Conservation (phyloP, 2,329 filamentous ascomycete species). For the Venturia aucupariae region DNA sequence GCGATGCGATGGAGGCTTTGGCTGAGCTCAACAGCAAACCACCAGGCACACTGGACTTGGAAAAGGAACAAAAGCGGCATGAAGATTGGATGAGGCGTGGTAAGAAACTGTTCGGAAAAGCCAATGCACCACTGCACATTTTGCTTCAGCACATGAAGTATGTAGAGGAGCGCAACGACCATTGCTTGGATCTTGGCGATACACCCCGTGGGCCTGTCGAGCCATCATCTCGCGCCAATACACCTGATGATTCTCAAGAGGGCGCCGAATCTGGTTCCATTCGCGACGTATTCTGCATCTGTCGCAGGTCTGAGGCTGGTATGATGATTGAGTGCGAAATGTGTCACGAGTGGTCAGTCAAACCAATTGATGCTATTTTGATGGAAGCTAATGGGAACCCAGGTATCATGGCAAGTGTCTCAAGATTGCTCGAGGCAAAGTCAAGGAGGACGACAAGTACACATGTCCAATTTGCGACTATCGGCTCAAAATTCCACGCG, state of each 20-base stretch:
- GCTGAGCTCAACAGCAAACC: conserved; percentile 90
- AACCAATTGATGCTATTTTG: not conserved
- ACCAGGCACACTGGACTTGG: conserved; percentile 79
- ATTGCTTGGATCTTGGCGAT: conserved; percentile 87
- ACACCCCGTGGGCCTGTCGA: conserved; percentile 85
- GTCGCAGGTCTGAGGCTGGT: conserved; percentile 81
- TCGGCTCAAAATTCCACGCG: conserved; percentile 90
- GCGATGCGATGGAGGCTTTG: conserved; percentile 77
- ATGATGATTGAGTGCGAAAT: conserved; percentile 99
- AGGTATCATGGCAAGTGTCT: conserved; percentile 98
- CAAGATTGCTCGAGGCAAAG: conserved; percentile 93
- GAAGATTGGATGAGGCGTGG: conserved; percentile 99
- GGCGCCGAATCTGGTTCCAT: conserved; percentile 37
- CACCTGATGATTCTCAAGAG: conserved; percentile 44
- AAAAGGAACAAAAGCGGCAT: conserved; percentile 87
- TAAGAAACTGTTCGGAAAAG: conserved; percentile 96
- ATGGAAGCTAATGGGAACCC: not conserved
- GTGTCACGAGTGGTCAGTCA: conserved; percentile 85
- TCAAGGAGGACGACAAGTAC: conserved; percentile 97
- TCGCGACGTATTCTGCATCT: conserved; percentile 93
- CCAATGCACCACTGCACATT: conserved; percentile 93
- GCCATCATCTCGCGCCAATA: conserved; percentile 77
- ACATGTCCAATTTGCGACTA: conserved; percentile 98
- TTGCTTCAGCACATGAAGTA: conserved; percentile 90
- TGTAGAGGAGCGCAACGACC: conserved; percentile 77